phyloP scores from a whole-genome alignment of 1,284 basidiomycete genomes.

The Cutaneotrichosporon sp. region DNA sequence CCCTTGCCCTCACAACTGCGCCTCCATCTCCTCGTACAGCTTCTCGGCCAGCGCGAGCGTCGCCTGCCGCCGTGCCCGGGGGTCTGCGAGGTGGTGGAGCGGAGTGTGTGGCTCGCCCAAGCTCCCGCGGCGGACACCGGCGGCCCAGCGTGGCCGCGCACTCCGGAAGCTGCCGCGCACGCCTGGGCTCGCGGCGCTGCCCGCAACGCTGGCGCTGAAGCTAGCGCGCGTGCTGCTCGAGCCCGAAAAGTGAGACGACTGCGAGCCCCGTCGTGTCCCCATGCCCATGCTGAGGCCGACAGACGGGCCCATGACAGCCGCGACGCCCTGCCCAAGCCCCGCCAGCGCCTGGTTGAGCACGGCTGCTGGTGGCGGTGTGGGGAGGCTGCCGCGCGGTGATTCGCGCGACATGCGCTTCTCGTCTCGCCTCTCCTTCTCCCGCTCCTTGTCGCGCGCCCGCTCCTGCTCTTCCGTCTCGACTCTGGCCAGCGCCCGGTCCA shows the following conservation, averaged over 20 bases:
- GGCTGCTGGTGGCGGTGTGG: neutral
- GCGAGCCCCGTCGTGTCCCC: neutral
- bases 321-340: neutral
- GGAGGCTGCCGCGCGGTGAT: neutral
- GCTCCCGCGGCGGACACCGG: neutral
- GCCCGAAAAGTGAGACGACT: neutral
- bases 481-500: neutral
- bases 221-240: neutral
- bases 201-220: neutral
- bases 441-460: neutral
- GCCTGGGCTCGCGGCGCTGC: neutral
- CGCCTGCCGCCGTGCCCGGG: slow-evolving; percentile 13
- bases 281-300: neutral
- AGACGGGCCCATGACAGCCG: neutral
- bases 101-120: neutral
- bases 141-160: neutral
- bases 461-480: neutral
- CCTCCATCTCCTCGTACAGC: slow-evolving; percentile 29
- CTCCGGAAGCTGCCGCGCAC: neutral
- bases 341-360: neutral
- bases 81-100: slow-evolving; percentile 8
- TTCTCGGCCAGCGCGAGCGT: slow-evolving; percentile 23
- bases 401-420: neutral
- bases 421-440: neutral
- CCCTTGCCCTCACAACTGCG: slow-evolving; percentile 18